Base-by-base conservation (phyloP, 208 protist genomes). In the Leishmania braziliensis region DNA sequence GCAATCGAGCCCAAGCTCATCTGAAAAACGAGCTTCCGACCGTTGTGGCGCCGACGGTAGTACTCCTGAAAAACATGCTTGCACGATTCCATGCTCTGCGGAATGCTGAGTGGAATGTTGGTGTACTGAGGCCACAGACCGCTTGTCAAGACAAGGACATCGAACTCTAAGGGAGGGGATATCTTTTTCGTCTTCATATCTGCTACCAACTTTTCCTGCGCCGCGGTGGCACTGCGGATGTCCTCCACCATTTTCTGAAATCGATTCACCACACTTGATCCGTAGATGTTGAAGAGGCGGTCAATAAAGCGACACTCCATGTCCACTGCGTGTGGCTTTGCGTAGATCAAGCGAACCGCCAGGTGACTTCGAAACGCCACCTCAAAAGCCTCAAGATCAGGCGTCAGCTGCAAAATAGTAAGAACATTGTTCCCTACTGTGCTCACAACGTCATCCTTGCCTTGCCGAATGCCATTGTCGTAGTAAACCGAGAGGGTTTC, bases 181-280 rank as follows among this genome's bases (percentile, higher is more conserved):
- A 68, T 79, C 56, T 73, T 75, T 26, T 82, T 80, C 29, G 48
- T 68, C 48, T 68, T 72, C 78, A 89, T 84, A 33, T 83, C 83
- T 18, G 75, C 63, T n/a, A 84, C 33, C 18, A 89, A 51, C 16
- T 82, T 86, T 29, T 78, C 77, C 50, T 89, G 80, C 10, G 71
- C 77, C 33, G 66, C 43, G 0, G 65, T 81, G 58, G 81, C 80
- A 77, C 73, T 86, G 26, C 85, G 83, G 53, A 86, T 80, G 74
- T 96, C 93, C 66, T 86, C 87, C 0, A 96, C 81, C 92, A 97
- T 95, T 69, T 87, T 88, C 56, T 95, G 88, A 58, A 96, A 78
- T 33, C 91, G 86, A 77, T 90, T 93, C 36, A 91, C 89, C 46
- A 87, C 68, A 33, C 86, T 84, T 4, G 89, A 78, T 33, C 88